Conservation (phyloP, 2,329 filamentous ascomycete genomes). For the Fusarium sterilihyphosum region DNA sequence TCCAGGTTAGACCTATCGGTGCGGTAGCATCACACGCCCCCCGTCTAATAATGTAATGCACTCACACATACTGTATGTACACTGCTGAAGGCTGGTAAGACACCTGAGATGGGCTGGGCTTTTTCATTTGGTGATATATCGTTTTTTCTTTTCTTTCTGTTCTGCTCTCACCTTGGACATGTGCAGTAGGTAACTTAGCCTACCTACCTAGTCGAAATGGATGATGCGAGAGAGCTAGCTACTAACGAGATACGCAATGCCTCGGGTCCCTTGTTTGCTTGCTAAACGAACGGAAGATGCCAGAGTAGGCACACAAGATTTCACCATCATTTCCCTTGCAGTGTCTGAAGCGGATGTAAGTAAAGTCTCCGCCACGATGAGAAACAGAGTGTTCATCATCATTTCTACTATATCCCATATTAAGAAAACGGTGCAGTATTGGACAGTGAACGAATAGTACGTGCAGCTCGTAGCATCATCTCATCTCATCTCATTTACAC, state of each 20-base stretch:
- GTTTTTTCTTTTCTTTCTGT: constrained; percentile 3
- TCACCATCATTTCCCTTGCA: neutral
- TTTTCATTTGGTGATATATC: constrained; percentile 21
- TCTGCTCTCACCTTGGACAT: neutral
- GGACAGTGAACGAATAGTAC: neutral
- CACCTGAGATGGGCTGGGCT: constrained; percentile 22
- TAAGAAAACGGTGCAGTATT: neutral
- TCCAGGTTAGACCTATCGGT: neutral
- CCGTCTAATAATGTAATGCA: neutral
- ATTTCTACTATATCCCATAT: neutral
- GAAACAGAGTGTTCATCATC: constrained; percentile 2
- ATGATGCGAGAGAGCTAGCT: neutral
- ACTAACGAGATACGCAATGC: neutral
- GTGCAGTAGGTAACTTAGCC: neutral
- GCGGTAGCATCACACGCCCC: neutral
- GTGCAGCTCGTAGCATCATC: constrained; percentile 4
- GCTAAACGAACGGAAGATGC: neutral
- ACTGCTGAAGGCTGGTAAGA: constrained; percentile 26
- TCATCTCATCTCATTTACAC: constrained; percentile 12
- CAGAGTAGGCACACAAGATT: neutral
- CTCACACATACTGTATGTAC: neutral
- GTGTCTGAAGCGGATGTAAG: neutral
- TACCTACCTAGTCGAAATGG: neutral
- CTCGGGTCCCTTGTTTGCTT: neutral
- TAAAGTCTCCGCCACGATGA: neutral